Evolutionary conservation across 2,329 filamentous ascomycete species (phyloP).

Genomic region (Aureobasidium mangrovei): DNA sequence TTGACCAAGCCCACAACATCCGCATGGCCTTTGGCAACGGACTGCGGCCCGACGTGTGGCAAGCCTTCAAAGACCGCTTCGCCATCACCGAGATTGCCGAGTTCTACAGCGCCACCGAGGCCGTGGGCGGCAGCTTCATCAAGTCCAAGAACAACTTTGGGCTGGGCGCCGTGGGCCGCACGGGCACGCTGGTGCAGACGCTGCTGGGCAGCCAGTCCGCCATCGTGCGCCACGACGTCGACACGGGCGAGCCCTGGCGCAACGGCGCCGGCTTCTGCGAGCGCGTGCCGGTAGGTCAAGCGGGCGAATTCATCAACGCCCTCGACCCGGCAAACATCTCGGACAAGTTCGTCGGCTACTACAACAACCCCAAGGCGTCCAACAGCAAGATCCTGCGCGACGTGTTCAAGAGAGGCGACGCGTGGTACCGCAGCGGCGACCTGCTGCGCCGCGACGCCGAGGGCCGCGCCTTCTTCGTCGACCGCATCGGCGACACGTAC

Average conservation of each 20-base stretch:
- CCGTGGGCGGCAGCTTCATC: constrained; percentile 62
- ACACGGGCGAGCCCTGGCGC: constrained; percentile 58
- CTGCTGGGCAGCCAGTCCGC: constrained; percentile 45
- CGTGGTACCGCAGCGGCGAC: constrained; percentile 79
- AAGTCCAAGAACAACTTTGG: constrained; percentile 61
- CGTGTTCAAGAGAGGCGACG: constrained; percentile 67
- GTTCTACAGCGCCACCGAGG: constrained; percentile 38
- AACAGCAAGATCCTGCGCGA: constrained; percentile 64
- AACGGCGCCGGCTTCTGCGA: constrained; percentile 64
- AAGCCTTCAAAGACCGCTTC: constrained; percentile 68
- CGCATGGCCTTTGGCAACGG: constrained; percentile 76
- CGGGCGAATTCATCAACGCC: constrained; percentile 68
- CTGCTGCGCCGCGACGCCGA: constrained; percentile 62
- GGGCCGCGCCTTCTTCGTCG: constrained; percentile 69
- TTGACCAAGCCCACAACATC: constrained; percentile 67
- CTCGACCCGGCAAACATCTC: constrained; percentile 57
- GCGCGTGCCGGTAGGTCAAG: constrained; percentile 48
- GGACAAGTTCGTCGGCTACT: constrained; percentile 72
- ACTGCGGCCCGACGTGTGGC: constrained; percentile 77
- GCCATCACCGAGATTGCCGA: constrained; percentile 28
- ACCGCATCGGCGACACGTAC: constrained; percentile 71
- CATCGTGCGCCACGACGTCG: constrained; percentile 62
- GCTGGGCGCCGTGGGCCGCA: constrained; percentile 69
- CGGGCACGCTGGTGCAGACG: constrained; percentile 52
- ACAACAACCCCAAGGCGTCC: constrained; percentile 62